A percentile compares a stretch with the other conserved stretches of the same genome.
phyloP scores from a whole-genome alignment of 192 early-diverging fungal species.

The Neocallimastix lanati region DNA sequence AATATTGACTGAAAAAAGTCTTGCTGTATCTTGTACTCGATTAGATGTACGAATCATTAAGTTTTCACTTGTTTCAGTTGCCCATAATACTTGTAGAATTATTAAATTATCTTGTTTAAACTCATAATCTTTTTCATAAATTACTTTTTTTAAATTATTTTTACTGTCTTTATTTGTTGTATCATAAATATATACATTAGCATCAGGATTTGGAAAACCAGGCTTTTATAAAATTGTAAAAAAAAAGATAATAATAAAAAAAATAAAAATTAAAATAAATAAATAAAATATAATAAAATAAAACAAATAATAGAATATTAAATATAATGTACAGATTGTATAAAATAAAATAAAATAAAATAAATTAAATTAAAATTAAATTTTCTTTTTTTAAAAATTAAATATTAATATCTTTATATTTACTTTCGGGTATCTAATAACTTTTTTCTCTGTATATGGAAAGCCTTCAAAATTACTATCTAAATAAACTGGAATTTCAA shows the following conservation, averaged over 20 bases:
- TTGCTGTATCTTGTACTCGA: slow-evolving; percentile 68
- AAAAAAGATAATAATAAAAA: no score
- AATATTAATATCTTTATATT: no score
- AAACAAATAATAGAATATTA: no score
- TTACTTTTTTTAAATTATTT: slow-evolving; percentile 2
- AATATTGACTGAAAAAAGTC: slow-evolving; percentile 39
- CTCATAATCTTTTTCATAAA: slow-evolving; percentile 8
- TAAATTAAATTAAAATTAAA: no score
- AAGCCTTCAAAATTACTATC: slow-evolving; percentile 25
- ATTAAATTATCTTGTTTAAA: slow-evolving; percentile 53
- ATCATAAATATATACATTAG: slow-evolving; percentile 46
- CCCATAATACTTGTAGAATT: slow-evolving; percentile 70
- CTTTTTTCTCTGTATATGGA: slow-evolving; percentile 49
- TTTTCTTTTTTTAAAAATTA: no score
- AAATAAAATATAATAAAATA: no score
- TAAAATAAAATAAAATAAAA: no score
- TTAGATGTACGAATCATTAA: slow-evolving; percentile 71
- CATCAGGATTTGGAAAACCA: slow-evolving; percentile 66
- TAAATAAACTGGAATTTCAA: slow-evolving; percentile 51
- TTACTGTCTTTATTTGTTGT: slow-evolving; percentile 7
- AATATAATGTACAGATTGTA: no score
- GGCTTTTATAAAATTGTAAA: no score
- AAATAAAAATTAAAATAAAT: no score
- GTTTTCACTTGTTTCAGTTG: slow-evolving; percentile 29
- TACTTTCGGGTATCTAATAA: slow-evolving; percentile 71